Base-by-base conservation (phyloP, 2,329 filamentous ascomycete species). In the Exophiala xenobiotica region DNA sequence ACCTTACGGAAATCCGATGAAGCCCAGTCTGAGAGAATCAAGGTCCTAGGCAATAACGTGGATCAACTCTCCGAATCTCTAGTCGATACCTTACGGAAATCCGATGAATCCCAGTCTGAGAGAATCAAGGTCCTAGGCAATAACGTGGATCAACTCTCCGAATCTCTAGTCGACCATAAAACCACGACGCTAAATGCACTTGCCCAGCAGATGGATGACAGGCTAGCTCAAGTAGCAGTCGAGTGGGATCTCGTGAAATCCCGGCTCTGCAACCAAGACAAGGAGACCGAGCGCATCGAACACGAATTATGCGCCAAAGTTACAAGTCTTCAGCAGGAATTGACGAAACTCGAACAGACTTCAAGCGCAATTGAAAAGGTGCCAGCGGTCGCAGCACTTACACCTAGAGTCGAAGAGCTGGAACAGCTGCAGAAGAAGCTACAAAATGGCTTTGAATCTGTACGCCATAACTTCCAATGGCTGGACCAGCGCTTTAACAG, bases 401-500 rank as follows among this genome's bases (percentile, higher is more conserved):
- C 31, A 18, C 20, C 39, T n/a, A 46, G 12, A 8, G 8, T 53
- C 18, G 16, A 16, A 22, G 26, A 33, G 12, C 31, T 49, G 8
- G 45, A 31, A 16, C 8, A 14, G 23, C 38, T 31, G 9, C 9
- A 43, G 3, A 35, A 27, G 16, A 35, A n/a, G 14, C 2, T 49
- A 2, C 44, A 47, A 16, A 23, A 44, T 18, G 38, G 22, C 14
- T 20, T 54, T 2, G 46, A 50, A 27, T 48, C 47, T 37, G 23
- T 45, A 4, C 20, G 7, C 2, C 54, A 53, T 39, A 18, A 47
- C 18, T 38, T 40, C 7, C 41, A 51, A 29, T 48, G 29, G 26
- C 50, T 50, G 9, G 49, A 22, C 23, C 51, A 49, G 14, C 49
- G 54, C 5, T 57, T 53, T 23, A 47, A 57, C 22, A 57, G 53